These are phyloP conservation scores for Rhizopogon sp. DNA, from an alignment of 768 basidiomycete genomes.

Conservation along the genomic window DNA sequence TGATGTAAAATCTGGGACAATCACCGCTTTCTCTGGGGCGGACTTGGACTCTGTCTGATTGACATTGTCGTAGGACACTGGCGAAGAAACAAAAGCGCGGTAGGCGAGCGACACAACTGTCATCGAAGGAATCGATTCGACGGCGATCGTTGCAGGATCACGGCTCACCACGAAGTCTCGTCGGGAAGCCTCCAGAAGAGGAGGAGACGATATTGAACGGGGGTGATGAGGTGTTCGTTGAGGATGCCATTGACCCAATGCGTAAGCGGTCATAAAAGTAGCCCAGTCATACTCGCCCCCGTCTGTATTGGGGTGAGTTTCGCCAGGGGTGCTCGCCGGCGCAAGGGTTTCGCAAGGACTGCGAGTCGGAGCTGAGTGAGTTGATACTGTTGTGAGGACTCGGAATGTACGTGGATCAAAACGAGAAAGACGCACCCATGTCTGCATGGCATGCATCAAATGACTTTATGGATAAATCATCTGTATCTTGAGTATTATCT, in stretches of 20 bases:
- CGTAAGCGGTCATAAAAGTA: conserved; percentile 73
- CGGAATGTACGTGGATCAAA: not conserved
- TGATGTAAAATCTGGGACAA: not conserved
- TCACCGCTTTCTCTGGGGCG: not conserved
- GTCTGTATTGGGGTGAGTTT: conserved; percentile 6
- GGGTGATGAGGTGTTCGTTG: conserved; percentile 63
- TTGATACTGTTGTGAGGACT: not conserved
- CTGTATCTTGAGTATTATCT: not conserved
- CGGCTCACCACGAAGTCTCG: conserved; percentile 7
- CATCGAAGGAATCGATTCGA: conserved; percentile 5
- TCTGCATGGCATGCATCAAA: not conserved
- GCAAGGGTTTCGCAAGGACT: not conserved
- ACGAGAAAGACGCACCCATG: not conserved
- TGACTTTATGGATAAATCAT: not conserved
- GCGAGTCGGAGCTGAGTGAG: not conserved
- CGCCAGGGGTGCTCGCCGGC: not conserved
- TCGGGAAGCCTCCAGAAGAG: not conserved
- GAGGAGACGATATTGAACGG: conserved; percentile 20
- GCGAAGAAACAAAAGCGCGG: conserved; percentile 6
- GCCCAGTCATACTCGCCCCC: conserved; percentile 58
- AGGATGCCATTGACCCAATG: conserved; percentile 76
- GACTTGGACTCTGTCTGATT: not conserved
- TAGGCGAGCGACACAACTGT: conserved; percentile 9
- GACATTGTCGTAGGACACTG: conserved; percentile 4
- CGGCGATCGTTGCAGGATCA: not conserved